Conservation (phyloP, 148 eudicot species). For the Rhododendron williamsianum region DNA sequence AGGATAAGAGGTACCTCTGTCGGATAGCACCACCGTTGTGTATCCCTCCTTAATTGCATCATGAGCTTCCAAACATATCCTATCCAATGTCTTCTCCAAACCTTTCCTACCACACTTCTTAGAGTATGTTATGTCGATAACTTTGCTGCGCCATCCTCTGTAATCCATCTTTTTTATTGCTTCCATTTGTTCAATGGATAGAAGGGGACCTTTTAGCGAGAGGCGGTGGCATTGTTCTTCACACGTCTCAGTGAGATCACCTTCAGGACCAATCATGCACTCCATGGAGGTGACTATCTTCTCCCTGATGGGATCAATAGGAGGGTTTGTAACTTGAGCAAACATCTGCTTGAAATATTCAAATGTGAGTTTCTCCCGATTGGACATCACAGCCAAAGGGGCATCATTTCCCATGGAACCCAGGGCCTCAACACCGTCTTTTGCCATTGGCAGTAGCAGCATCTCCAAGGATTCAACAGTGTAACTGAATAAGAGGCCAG, state of each 20-base stretch:
- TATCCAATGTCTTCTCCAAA: conserved; percentile 86
- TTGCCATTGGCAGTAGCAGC: conserved; percentile 96
- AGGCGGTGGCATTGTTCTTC: conserved; percentile 95
- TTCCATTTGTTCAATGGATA: conserved; percentile 86
- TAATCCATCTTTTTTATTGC: conserved; percentile 91
- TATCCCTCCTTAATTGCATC: conserved; percentile 82
- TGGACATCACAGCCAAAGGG: conserved; percentile 97
- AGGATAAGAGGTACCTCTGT: conserved; percentile 60
- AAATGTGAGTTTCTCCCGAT: conserved; percentile 86
- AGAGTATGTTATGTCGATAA: conserved; percentile 81
- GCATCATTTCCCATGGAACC: conserved; percentile 99
- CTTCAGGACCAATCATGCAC: conserved; percentile 99
- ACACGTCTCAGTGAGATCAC: conserved; percentile 93
- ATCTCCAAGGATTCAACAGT: conserved; percentile 87
- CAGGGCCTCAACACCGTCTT: conserved; percentile 93
- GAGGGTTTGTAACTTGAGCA: conserved; percentile 99
- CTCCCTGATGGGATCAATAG: conserved; percentile 96
- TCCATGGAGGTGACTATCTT: conserved; percentile 97
- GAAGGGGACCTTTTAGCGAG: conserved; percentile 86
- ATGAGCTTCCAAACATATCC: conserved; percentile 82
- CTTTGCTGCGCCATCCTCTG: conserved; percentile 96
- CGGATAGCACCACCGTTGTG: conserved; percentile 80
- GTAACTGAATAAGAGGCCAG: conserved; percentile 45
- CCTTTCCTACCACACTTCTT: conserved; percentile 68
- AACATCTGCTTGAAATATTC: conserved; percentile 99